Conservation (phyloP, 148 eudicot species). For the Rhododendron henanense region DNA sequence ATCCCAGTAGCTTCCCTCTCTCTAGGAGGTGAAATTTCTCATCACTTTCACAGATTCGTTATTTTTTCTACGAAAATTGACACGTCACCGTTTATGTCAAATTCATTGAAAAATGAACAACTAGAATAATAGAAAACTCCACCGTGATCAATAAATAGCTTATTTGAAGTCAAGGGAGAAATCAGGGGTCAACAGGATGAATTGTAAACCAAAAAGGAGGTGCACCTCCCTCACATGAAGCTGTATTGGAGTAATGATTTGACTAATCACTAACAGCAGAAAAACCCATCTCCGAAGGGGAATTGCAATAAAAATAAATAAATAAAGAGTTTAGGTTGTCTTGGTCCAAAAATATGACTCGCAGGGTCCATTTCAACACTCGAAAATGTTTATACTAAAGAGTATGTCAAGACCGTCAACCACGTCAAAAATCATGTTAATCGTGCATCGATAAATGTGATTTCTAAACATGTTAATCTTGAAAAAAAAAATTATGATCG, state of each 20-base stretch:
- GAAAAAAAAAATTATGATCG: background rate
- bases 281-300: background rate
- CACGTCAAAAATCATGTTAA: background rate
- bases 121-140: background rate
- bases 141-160: background rate
- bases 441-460: background rate
- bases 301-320: too few species aligned
- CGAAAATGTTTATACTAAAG: background rate
- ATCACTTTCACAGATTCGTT: too few species aligned
- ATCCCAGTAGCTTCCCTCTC: too few species aligned
- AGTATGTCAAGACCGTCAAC: background rate
- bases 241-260: background rate
- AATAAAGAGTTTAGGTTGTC: background rate
- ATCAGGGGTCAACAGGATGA: background rate
- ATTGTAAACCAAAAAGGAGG: background rate
- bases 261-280: background rate
- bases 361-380: background rate
- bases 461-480: background rate
- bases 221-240: background rate
- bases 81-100: background rate
- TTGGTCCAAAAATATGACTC: too few species aligned
- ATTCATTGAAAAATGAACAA: background rate
- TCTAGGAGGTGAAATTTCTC: too few species aligned
- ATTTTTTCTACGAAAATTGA: background rate
- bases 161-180: background rate